Base-by-base conservation (phyloP, 2,329 filamentous ascomycete species). In the Colletotrichum truncatum region DNA sequence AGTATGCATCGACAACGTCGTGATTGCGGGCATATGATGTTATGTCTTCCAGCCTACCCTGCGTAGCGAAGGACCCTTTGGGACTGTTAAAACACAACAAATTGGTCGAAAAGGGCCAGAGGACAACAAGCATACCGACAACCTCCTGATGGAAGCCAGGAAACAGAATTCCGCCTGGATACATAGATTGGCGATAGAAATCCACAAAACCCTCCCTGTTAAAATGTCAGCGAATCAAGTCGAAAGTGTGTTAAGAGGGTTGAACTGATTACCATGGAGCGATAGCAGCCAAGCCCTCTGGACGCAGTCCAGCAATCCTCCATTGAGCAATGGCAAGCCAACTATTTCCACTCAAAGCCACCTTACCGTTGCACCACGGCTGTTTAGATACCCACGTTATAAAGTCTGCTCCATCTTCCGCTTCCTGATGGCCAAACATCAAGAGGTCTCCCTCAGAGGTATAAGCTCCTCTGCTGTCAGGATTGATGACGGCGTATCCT, bases 1-100 rank as follows among this genome's bases (percentile, higher is more conserved):
- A 43, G 0, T 43, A 43, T 7, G 39, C 39, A 25, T 43, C 39
- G 18, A 21, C 21, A 12, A 43, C 3, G 0, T 43, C 18, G 25
- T 43, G 11, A 10, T 43, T 21, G 1, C 39, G 39, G 9, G 18
- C 39, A 8, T 43, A 11, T 10, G 39, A 43, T 0, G 39, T 43
- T 16, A 43, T 43, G 39, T 43, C 39, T 43, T 43, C 39, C 0
- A 43, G 39, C 39, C 25, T 43, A 21, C 39, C 39, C n/a, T 25
- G 18, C 3, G 39, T 43, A 3, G 39, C 39, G 4, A 43, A 21
- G 25, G 39, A 21, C 0, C 9, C 39, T 43, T 0, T 6, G 25
- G 39, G 0, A 21, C 0, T 12, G 18, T 0, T 0, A 3, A 4
- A 0, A 21, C 0, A 43, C 18, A 16, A 43, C 8, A 25, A 25